phyloP scores from a whole-genome alignment of 257 asterid genomes.

The Solanum pennellii region DNA sequence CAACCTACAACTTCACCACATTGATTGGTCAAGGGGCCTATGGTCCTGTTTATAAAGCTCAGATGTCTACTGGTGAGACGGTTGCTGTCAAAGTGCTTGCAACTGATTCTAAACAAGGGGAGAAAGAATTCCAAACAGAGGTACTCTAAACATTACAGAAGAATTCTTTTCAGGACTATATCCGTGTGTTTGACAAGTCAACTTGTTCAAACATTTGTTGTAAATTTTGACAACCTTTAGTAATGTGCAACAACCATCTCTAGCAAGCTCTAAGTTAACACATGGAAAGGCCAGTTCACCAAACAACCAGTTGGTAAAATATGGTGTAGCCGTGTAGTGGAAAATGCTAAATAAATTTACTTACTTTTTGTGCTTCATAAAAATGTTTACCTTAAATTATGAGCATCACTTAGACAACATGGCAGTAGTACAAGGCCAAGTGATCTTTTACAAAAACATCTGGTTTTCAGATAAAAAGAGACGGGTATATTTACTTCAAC shows the following conservation, averaged over 20 bases:
- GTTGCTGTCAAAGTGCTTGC: slow-evolving; percentile 96
- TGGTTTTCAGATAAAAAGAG: neutral
- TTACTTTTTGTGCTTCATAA: neutral
- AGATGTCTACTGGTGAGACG: slow-evolving; percentile 66
- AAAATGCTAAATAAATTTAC: neutral
- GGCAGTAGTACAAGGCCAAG: neutral
- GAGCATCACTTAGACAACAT: neutral
- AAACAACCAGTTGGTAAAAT: neutral
- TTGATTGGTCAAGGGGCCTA: slow-evolving; percentile 91
- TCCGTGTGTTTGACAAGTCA: neutral
- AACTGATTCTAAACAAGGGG: slow-evolving; percentile 90
- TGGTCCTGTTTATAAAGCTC: slow-evolving; percentile 91
- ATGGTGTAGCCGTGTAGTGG: neutral
- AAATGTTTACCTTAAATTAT: neutral
- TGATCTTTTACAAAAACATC: neutral
- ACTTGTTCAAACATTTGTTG: neutral
- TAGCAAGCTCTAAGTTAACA: neutral
- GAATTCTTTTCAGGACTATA: neutral
- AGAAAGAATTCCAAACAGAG: slow-evolving; percentile 92
- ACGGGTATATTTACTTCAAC: neutral
- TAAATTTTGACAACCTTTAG: neutral
- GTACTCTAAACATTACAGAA: slow-evolving; percentile 21
- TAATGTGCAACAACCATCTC: neutral
- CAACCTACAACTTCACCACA: slow-evolving; percentile 75
- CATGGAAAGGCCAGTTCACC: neutral